Percentiles rank a stretch among this genome's conserved stretches.
phyloP scores from a whole-genome alignment of 345 rosid genomes.

The Lenwebbia sp. region DNA sequence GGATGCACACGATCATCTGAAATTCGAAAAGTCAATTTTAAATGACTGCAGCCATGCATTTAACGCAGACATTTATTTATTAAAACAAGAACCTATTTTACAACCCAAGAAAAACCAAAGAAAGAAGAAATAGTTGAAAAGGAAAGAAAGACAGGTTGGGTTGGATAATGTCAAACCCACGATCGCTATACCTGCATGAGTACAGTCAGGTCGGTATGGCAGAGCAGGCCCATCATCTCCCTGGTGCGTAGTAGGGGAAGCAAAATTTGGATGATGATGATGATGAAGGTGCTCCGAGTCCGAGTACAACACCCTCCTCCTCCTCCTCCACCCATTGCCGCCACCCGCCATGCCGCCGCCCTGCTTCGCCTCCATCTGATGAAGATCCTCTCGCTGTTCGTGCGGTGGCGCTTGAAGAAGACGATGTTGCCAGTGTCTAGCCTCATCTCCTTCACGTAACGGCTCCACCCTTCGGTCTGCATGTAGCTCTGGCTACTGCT shows the following conservation, averaged over 20 bases:
- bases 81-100: background rate
- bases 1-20: background rate
- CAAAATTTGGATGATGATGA: background rate
- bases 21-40: background rate
- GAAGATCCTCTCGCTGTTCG: constrained; percentile 28
- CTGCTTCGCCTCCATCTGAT: constrained; percentile 45
- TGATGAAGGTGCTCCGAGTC: background rate
- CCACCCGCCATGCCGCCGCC: background rate
- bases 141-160: background rate
- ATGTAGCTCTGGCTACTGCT: constrained; percentile 59
- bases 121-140: background rate
- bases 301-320: background rate
- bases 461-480: constrained; percentile 53
- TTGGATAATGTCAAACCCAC: background rate
- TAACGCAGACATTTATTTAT: background rate
- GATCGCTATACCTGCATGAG: background rate
- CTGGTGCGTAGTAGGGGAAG: background rate
- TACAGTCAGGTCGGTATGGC: background rate
- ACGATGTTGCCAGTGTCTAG: constrained; percentile 40
- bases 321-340: constrained; percentile 1
- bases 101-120: background rate
- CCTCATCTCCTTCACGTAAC: constrained; percentile 43
- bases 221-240: background rate
- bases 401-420: constrained; percentile 24
- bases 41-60: background rate